Evolutionary conservation across 345 rosid genomes (phyloP).

Genomic region (Salix suchowensis): DNA sequence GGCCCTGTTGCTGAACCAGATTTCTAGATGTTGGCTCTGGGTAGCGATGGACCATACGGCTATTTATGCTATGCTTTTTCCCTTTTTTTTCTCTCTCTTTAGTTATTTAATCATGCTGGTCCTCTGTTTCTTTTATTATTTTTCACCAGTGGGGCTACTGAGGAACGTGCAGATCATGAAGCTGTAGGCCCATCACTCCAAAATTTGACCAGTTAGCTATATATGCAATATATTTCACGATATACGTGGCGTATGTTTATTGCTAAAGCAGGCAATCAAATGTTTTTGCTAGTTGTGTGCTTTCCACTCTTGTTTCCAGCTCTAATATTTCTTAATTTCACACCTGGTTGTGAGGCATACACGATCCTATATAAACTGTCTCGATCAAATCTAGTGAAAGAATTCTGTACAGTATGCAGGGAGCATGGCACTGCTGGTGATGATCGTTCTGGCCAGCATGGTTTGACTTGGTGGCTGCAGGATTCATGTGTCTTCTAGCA

Average conservation of each 20-base stretch:
- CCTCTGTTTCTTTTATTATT: conserved; percentile 15
- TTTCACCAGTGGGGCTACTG: conserved; percentile 38
- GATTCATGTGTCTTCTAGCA: not conserved
- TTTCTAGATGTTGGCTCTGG: conserved; percentile 26
- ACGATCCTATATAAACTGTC: not conserved
- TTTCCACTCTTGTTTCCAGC: not conserved
- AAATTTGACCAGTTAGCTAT: conserved; percentile 8
- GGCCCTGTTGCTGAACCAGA: conserved; percentile 18
- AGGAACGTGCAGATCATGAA: conserved; percentile 57
- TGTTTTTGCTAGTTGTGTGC: not conserved
- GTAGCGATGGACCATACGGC: not conserved
- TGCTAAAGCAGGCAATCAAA: not conserved
- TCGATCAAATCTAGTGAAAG: not conserved
- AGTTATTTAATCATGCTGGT: conserved; percentile 22
- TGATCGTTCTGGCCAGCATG: too few relatives aligned
- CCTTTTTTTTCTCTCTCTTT: conserved; percentile 8
- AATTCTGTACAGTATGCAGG: not conserved
- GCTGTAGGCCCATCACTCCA: conserved; percentile 32
- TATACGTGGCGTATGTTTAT: not conserved
- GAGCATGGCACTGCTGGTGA: not conserved
- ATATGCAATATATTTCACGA: not conserved
- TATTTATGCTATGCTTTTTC: conserved; percentile 11
- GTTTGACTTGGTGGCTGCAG: not conserved
- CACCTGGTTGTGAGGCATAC: not conserved
- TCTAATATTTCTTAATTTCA: not conserved